These are phyloP conservation scores for Chlorella ohadii DNA, from an alignment of 139 green algal species.

Conservation along the genomic window DNA sequence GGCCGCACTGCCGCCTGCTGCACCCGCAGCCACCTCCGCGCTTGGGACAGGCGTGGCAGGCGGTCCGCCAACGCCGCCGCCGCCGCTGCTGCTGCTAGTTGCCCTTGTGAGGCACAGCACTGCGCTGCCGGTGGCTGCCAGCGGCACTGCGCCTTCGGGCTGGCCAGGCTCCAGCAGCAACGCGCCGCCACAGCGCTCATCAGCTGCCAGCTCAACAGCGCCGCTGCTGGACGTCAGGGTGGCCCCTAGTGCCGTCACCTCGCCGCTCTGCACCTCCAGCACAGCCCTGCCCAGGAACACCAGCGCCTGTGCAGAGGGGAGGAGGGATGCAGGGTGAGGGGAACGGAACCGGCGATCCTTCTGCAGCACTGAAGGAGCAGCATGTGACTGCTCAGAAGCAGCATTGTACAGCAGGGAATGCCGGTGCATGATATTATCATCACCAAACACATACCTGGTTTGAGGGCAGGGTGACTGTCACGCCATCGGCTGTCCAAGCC, in stretches of 20 bases:
- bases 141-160: not conserved
- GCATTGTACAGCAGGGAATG: too few species aligned
- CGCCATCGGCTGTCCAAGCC: not conserved
- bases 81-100: not conserved
- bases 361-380: too few species aligned
- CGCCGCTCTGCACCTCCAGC: constrained; percentile 29
- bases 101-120: not conserved
- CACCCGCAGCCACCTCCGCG: not conserved
- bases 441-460: too few species aligned
- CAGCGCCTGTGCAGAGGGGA: constrained; percentile 15
- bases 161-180: constrained; percentile 8
- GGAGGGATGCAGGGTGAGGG: too few species aligned
- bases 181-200: constrained; percentile 15
- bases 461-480: not conserved
- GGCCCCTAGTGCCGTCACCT: constrained; percentile 1
- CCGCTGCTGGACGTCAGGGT: not conserved
- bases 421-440: too few species aligned
- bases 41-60: not conserved
- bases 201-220: constrained; percentile 10
- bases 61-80: not conserved
- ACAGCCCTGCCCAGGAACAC: constrained; percentile 15
- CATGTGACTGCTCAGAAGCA: too few species aligned
- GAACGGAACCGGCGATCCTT: too few species aligned
- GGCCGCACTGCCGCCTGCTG: not conserved
- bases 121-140: not conserved